These are phyloP conservation scores for Tolypocladium endophyticum DNA, from an alignment of 2,329 filamentous ascomycete species.

Conservation along the genomic window DNA sequence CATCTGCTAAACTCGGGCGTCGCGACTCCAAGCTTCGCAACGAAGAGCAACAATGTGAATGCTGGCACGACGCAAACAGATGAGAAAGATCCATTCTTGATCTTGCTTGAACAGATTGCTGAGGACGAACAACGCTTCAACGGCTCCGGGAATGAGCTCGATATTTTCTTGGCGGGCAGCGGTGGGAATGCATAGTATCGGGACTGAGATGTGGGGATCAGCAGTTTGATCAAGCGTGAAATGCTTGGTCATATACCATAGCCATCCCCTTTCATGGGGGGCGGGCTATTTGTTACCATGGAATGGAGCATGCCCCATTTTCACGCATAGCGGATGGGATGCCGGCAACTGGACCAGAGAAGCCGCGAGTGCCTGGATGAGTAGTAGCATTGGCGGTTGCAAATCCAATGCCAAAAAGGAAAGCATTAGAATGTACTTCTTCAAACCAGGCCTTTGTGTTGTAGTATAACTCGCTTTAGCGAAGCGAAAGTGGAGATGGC, in stretches of 20 bases:
- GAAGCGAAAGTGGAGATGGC: too few relatives aligned
- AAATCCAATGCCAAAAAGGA: not conserved
- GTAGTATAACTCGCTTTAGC: too few relatives aligned
- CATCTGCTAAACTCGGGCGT: slow-evolving; percentile 9
- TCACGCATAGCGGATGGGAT: not conserved
- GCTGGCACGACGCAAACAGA: slow-evolving; percentile 38
- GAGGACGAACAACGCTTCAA: slow-evolving; percentile 59
- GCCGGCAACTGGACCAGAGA: not conserved
- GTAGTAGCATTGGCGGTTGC: not conserved
- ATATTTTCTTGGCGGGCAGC: slow-evolving; percentile 52
- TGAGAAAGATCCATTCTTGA: slow-evolving; percentile 75
- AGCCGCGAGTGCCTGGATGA: not conserved
- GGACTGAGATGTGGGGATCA: too few relatives aligned
- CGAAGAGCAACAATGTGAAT: slow-evolving; percentile 38
- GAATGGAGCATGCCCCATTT: not conserved
- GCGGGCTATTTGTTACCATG: not conserved
- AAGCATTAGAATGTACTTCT: not conserved
- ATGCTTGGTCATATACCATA: not conserved
- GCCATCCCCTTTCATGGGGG: not conserved
- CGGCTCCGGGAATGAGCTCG: slow-evolving; percentile 62
- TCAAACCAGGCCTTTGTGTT: too few relatives aligned
- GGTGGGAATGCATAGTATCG: not conserved
- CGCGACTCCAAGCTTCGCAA: slow-evolving; percentile 29
- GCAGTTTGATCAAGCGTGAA: not conserved
- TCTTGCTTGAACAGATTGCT: slow-evolving; percentile 68